These are phyloP conservation scores for Aphanocladium album DNA, from an alignment of 2,329 filamentous ascomycete genomes.

Conservation along the genomic window DNA sequence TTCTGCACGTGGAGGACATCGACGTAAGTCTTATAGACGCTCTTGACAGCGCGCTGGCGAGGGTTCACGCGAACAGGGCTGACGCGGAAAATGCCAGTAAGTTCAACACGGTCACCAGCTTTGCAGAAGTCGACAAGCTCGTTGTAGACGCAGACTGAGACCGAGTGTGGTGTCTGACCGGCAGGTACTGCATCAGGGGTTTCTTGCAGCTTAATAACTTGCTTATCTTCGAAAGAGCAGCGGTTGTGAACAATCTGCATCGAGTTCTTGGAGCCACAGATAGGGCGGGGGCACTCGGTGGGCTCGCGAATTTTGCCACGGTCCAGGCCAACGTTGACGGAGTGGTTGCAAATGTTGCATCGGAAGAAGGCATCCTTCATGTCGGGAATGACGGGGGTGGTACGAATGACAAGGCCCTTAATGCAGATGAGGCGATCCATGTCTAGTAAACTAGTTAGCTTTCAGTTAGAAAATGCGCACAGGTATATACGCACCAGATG, in stretches of 20 bases:
- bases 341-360: constrained; percentile 89
- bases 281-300: constrained; percentile 76
- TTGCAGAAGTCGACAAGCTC: constrained; percentile 97
- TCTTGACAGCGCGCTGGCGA: constrained; percentile 85
- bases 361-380: constrained; percentile 99
- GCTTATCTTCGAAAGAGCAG: constrained; percentile 91
- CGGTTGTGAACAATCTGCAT: constrained; percentile 99
- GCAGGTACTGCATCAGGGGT: constrained; percentile 92
- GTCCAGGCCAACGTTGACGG: constrained; percentile 84
- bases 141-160: constrained; percentile 93
- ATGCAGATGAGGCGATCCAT: constrained; percentile 95
- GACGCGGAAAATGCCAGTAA: constrained; percentile 95
- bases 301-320: constrained; percentile 95
- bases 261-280: constrained; percentile 82
- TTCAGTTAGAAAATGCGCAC: background rate
- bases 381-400: constrained; percentile 93
- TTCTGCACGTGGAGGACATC: constrained; percentile 96
- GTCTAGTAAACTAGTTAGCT: constrained; percentile 43
- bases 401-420: constrained; percentile 92
- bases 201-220: constrained; percentile 97
- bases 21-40: constrained; percentile 96
- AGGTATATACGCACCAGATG: constrained; percentile 52
- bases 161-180: constrained; percentile 94
- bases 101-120: constrained; percentile 89
- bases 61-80: constrained; percentile 93